Conservation (phyloP, 2,329 filamentous ascomycete species). For the Magnaporthiopsis incrustans region DNA sequence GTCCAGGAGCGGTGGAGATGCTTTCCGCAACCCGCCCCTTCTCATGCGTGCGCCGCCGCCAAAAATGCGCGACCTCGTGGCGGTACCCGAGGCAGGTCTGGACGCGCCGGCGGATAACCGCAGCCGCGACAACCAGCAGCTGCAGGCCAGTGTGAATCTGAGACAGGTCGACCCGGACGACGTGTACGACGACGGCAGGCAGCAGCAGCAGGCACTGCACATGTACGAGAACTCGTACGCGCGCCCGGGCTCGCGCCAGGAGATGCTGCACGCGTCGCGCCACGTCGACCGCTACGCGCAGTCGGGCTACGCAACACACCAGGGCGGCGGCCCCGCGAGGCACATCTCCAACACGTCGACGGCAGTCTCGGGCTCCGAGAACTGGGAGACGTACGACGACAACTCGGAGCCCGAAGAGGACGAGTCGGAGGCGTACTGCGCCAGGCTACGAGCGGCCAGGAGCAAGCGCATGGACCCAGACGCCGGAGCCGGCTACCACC, state of each 20-base stretch:
- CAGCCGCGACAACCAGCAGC: slow-evolving; percentile 26
- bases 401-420: slow-evolving; percentile 70
- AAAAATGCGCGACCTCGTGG: slow-evolving; percentile 76
- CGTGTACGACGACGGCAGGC: slow-evolving; percentile 57
- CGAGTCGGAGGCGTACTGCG: slow-evolving; percentile 69
- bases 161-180: slow-evolving; percentile 67
- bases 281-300: slow-evolving; percentile 11
- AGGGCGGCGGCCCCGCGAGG: slow-evolving; percentile 32
- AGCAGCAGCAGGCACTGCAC: neutral
- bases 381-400: slow-evolving; percentile 96
- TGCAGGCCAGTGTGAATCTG: slow-evolving; percentile 45
- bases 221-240: neutral
- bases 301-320: slow-evolving; percentile 27
- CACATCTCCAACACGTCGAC: slow-evolving; percentile 75
- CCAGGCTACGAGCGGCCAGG: slow-evolving; percentile 62
- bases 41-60: slow-evolving; percentile 65
- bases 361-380: slow-evolving; percentile 75
- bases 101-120: slow-evolving; percentile 42
- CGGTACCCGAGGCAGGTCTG: slow-evolving; percentile 35
- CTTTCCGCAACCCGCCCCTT: slow-evolving; percentile 46
- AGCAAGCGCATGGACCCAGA: slow-evolving; percentile 56
- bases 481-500: slow-evolving; percentile 24
- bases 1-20: slow-evolving; percentile 34
- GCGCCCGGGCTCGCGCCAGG: slow-evolving; percentile 11
- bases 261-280: slow-evolving; percentile 9